phyloP scores from a whole-genome alignment of 129 eudicot species.

The Chrysanthemum makinoi region DNA sequence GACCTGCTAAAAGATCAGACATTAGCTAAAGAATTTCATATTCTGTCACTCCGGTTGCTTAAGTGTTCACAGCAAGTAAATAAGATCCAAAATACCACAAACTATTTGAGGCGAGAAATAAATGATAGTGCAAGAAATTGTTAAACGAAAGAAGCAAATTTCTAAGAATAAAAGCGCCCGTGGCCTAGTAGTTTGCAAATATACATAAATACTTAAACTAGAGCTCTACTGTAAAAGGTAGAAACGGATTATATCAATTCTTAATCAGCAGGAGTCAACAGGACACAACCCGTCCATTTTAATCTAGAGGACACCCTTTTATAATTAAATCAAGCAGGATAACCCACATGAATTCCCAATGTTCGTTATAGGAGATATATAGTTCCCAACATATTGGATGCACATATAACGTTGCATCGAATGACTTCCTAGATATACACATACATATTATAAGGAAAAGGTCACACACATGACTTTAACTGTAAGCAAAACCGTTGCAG shows the following conservation, averaged over 20 bases:
- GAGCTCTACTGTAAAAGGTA: not conserved
- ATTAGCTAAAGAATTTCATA: not conserved
- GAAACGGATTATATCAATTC: not conserved
- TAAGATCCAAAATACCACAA: conserved; percentile 6
- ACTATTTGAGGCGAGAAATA: conserved; percentile 3
- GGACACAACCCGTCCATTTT: not conserved
- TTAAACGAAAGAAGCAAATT: not conserved
- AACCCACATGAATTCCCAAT: not conserved
- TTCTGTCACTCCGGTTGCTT: not conserved
- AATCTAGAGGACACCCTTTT: not conserved
- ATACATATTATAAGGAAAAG: not conserved
- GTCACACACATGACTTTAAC: not conserved
- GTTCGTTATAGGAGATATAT: not conserved
- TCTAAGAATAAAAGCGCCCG: not conserved
- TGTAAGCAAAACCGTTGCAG: not conserved
- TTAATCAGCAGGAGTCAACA: not conserved
- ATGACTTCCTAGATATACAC: not conserved
- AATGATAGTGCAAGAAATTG: not conserved
- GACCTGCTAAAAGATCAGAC: conserved; percentile 19
- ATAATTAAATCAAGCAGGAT: not conserved
- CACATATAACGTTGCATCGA: not conserved
- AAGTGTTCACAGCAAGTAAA: not conserved
- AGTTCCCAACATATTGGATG: not conserved
- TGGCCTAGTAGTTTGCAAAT: not conserved
- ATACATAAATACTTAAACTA: not conserved